Base-by-base conservation (phyloP, 2,329 filamentous ascomycete genomes). In the Aspergillus udagawae region DNA sequence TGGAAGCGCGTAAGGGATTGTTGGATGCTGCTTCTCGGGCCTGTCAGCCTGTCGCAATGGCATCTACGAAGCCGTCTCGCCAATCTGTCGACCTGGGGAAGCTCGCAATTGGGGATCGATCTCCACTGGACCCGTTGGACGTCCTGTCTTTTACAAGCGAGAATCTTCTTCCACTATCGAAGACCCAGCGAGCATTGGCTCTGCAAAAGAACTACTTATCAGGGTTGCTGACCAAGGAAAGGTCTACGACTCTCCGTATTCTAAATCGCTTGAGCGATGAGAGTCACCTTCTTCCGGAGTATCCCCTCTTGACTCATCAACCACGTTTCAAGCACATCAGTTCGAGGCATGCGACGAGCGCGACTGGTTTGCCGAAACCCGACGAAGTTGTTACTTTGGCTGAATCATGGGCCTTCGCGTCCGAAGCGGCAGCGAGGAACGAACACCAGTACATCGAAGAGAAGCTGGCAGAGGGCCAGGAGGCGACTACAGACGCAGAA, bases 201-300 rank as follows among this genome's bases (percentile, higher is more conserved):
- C 54, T 74, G 9, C 74, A 77, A 45, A 75, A 70, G 51, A 70
- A 68, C 21, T 76, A 75, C 42, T 49, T 76, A 21, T 64, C 73
- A 1, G 71, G 67, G 3, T 59, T 76, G 27, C 64, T 77, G n/a
- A 63, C 65, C 4, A 76, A 76, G 57, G 73, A 77, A 52, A 75
- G 70, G 61, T 64, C 65, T 14, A 73, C 67, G 1, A 66, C 70
- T 1, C 64, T 73, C 21, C 73, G 73, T 29, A 64, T 67, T 3
- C 63, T 77, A n/a, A 69, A 75, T 55, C 72, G 74, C 14, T 58
- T 77, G n/a, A 68, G 69, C 8, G 73, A 76, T 41, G 75, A 77
- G 57, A 77, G 74, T 51, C 75, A 76, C 49, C 66, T 77, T 8
- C 73, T 77, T n/a, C 73, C 74, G 1, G 73, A 76, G 52, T 77